Evolutionary conservation across 169 alveolate genomes (phyloP).

Genomic region (Plasmodium relictum): DNA sequence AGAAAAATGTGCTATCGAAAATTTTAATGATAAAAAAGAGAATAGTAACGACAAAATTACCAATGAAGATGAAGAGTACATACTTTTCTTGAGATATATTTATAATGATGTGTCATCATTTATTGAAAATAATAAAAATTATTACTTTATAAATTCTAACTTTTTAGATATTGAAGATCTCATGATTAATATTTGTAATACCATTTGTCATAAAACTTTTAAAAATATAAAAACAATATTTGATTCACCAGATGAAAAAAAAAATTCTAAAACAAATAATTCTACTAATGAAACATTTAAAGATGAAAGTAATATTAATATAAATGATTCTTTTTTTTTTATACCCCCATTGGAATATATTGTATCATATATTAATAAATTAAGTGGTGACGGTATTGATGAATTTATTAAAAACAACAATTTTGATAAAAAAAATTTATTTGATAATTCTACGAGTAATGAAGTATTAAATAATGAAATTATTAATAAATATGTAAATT

Average conservation of each 20-base stretch:
- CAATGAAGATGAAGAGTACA: constrained; percentile 61
- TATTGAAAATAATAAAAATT: constrained; percentile 50
- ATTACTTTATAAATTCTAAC: constrained; percentile 28
- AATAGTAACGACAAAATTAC: background rate
- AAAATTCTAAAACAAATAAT: background rate
- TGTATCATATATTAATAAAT: constrained; percentile 58
- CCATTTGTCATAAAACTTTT: constrained; percentile 25
- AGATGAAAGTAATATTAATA: background rate
- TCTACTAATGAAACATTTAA: background rate
- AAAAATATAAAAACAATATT: constrained; percentile 42
- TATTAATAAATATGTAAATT: background rate
- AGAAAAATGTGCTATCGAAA: background rate
- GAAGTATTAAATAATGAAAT: background rate
- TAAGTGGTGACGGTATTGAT: background rate
- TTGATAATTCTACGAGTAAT: background rate
- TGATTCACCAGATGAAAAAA: background rate
- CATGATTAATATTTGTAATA: constrained; percentile 36
- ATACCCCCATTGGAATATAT: constrained; percentile 72
- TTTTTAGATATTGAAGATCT: constrained; percentile 45
- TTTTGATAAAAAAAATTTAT: constrained; percentile 17
- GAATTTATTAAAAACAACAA: constrained; percentile 37
- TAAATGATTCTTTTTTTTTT: constrained; percentile 43
- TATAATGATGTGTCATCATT: constrained; percentile 56
- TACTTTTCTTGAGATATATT: constrained; percentile 55
- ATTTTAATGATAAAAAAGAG: background rate